phyloP scores from a whole-genome alignment of 495 filamentous ascomycete genomes.

The Aspergillus diversus region DNA sequence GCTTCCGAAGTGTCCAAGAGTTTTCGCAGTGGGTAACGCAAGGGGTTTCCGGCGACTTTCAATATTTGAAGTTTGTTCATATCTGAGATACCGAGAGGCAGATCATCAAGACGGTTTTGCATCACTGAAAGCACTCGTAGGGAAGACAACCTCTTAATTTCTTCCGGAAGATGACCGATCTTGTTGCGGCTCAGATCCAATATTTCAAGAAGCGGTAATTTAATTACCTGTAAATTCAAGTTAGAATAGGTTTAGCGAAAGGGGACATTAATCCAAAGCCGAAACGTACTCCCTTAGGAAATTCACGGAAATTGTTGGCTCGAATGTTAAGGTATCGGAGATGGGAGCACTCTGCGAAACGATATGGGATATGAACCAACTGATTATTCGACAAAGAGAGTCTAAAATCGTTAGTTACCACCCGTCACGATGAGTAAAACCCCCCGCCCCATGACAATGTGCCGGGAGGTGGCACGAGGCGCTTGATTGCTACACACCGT shows the following conservation, averaged over 20 bases:
- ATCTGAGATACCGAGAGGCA: slow-evolving; percentile 82
- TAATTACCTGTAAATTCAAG: slow-evolving; percentile 61
- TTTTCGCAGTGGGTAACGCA: slow-evolving; percentile 53
- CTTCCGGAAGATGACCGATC: slow-evolving; percentile 73
- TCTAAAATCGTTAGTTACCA: slow-evolving; percentile 49
- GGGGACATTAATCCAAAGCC: not conserved
- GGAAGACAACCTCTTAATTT: slow-evolving; percentile 75
- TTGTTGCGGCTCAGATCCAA: slow-evolving; percentile 89
- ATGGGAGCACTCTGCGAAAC: slow-evolving; percentile 83
- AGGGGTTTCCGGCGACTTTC: slow-evolving; percentile 84
- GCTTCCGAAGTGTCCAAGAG: slow-evolving; percentile 48
- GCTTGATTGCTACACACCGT: slow-evolving; percentile 58
- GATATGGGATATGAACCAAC: slow-evolving; percentile 73
- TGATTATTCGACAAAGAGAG: slow-evolving; percentile 90
- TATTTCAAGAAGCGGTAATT: slow-evolving; percentile 80
- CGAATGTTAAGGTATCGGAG: slow-evolving; percentile 95
- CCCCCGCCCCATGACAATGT: not conserved
- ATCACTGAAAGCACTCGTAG: slow-evolving; percentile 78
- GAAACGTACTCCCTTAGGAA: slow-evolving; percentile 76
- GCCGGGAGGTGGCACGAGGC: not conserved
- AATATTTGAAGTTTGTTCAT: slow-evolving; percentile 87
- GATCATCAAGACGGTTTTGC: slow-evolving; percentile 80
- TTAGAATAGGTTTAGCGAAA: slow-evolving; percentile 33
- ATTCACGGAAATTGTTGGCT: slow-evolving; percentile 83
- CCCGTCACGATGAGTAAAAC: not conserved